Percentiles rank a stretch among this genome's conserved stretches.
phyloP scores from a whole-genome alignment of 2,329 filamentous ascomycete species.

The Grosmannia clavigera region DNA sequence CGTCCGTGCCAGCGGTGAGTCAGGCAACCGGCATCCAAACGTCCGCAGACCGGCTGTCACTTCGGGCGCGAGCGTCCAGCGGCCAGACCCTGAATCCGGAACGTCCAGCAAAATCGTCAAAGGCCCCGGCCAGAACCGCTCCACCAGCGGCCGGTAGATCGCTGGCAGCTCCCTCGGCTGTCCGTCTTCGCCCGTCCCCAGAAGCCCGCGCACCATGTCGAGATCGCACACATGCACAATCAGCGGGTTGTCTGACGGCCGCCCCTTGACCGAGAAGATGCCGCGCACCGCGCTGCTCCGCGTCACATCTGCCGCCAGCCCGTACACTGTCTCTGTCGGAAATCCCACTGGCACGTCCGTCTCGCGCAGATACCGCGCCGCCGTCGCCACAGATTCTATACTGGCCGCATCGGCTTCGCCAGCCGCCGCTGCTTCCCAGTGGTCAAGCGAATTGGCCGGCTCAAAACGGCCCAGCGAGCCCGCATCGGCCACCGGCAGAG shows the following conservation, averaged over 20 bases:
- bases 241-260: constrained; percentile 87
- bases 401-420: constrained; percentile 16
- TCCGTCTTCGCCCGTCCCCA: constrained; percentile 22
- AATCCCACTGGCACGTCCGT: constrained; percentile 77
- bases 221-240: constrained; percentile 86
- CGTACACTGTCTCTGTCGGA: constrained; percentile 95
- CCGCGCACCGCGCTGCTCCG: constrained; percentile 69
- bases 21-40: constrained; percentile 85
- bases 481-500: constrained; percentile 11
- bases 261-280: constrained; percentile 85
- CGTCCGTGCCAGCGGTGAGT: constrained; percentile 69
- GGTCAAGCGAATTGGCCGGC: constrained; percentile 16
- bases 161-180: constrained; percentile 42
- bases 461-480: constrained; percentile 12
- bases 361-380: constrained; percentile 51
- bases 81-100: constrained; percentile 28
- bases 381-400: constrained; percentile 40
- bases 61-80: constrained; percentile 57
- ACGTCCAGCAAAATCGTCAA: constrained; percentile 81
- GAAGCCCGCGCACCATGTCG: constrained; percentile 55
- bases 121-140: constrained; percentile 86
- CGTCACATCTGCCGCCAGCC: constrained; percentile 90
- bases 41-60: constrained; percentile 77
- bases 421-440: constrained; percentile 27
- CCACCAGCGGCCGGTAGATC: constrained; percentile 68